Base-by-base conservation (phyloP, 2,329 filamentous ascomycete genomes). In the Aspergillus oerlinghausenensis region DNA sequence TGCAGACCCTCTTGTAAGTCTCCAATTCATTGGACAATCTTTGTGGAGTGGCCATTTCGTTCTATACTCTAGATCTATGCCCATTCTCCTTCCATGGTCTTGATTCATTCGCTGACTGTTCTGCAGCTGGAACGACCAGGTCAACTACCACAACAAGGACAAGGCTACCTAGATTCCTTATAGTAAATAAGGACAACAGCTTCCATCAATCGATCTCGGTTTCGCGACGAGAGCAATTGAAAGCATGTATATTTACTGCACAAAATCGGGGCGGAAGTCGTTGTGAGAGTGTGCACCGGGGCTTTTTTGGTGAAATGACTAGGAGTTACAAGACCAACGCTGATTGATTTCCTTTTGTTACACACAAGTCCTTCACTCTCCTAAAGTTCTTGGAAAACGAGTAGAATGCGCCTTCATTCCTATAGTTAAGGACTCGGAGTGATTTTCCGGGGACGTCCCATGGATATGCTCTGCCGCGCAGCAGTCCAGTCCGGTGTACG, bases 101-200 rank as follows among this genome's bases (percentile, higher is more conserved):
- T 40, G n/a, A 17, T 29, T 19, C 21, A 28, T 28, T 3, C 49
- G 57, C 64, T 67, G 63, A 68, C 59, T 53, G 35, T 35, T 8
- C 52, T 62, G 63, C 68, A 91, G 89, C 88, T 99, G 94, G 94
- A 97, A 97, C 80, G 82, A 87, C 65, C 84, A 82, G 58, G 92
- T 97, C 82, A 97, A 97, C 87, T 93, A 96, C 82, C 92, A 97
- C 87, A 92, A 96, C 82, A 89, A 88, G 81, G 88, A 95, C 81
- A 91, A 90, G 84, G 65, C 70, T 50, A 73, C 70, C 58, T 78
- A 74, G 73, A 65, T 54, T 50, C 23, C 51, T 40, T 32, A 40
- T 51, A 14, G 43, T 50, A 19, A 51, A 45, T 21, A 29, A 42
- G 49, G 42, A 52, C 48, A 49, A 54, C 42, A 47, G 49, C 50